Evolutionary conservation across 139 green algal genomes (phyloP).

Genomic region (Gonium pectorale): DNA sequence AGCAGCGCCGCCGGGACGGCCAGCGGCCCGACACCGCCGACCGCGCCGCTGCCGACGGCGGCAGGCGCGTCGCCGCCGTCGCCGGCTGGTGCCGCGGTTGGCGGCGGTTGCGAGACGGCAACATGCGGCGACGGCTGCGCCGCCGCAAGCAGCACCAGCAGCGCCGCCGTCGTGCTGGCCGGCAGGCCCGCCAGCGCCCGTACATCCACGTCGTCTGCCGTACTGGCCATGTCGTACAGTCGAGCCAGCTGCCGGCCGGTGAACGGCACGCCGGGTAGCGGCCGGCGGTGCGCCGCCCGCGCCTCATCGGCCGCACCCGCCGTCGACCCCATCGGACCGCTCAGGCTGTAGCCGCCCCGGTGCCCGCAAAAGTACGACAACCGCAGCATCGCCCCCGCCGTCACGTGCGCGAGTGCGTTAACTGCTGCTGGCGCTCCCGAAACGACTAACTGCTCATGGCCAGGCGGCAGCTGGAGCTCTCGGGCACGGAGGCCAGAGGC

Average conservation of each 20-base stretch:
- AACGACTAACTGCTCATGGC: too few species aligned
- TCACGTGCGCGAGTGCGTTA: not conserved
- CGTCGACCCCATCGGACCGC: not conserved
- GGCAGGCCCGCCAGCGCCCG: not conserved
- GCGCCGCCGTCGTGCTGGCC: not conserved
- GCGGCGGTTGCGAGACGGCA: not conserved
- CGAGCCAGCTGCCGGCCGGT: constrained; percentile 9
- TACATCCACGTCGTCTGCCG: not conserved
- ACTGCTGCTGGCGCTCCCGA: not conserved
- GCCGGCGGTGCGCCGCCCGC: not conserved
- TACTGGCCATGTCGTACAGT: constrained; percentile 21
- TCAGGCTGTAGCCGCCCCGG: constrained; percentile 9
- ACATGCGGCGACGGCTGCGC: constrained; percentile 25
- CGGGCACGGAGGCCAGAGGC: too few species aligned
- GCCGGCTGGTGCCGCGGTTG: not conserved
- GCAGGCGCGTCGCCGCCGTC: not conserved
- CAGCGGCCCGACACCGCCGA: not conserved
- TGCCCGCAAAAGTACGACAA: constrained; percentile 19
- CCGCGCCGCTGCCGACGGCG: too few species aligned
- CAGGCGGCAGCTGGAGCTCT: too few species aligned
- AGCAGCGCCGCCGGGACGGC: constrained; percentile 8
- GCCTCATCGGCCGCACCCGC: not conserved
- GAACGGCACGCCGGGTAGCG: not conserved
- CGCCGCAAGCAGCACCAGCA: constrained; percentile 40
- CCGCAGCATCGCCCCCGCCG: not conserved